Conservation (phyloP, 371 early-diverging fungal genomes). For the Lichtheimia corymbifera region DNA sequence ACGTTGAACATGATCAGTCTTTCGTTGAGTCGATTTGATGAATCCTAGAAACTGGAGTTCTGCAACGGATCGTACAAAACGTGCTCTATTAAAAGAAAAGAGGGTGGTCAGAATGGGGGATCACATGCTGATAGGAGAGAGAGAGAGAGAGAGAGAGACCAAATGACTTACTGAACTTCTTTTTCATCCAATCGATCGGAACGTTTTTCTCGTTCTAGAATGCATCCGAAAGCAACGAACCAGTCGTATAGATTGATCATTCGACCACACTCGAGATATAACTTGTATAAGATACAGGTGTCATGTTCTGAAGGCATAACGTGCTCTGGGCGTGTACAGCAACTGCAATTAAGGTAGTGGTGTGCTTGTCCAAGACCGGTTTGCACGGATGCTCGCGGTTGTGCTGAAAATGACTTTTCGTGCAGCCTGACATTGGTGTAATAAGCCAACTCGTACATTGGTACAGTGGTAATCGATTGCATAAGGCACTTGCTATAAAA, state of each 20-base stretch:
- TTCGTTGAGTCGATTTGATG: constrained; percentile 83
- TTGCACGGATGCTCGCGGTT: constrained; percentile 82
- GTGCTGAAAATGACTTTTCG: constrained; percentile 80
- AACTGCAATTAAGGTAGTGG: constrained; percentile 76
- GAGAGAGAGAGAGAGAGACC: too few species aligned
- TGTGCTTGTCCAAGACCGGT: constrained; percentile 77
- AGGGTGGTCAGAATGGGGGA: background rate
- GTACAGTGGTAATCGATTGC: constrained; percentile 53
- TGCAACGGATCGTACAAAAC: constrained; percentile 83
- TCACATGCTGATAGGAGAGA: background rate
- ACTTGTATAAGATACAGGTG: constrained; percentile 80
- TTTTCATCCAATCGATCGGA: constrained; percentile 34
- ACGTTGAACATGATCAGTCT: constrained; percentile 90
- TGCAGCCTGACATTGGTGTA: constrained; percentile 69
- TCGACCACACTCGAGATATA: constrained; percentile 90
- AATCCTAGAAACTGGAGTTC: constrained; percentile 90
- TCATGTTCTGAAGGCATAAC: constrained; percentile 76
- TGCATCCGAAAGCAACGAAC: constrained; percentile 79
- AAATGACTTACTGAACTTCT: constrained; percentile 46
- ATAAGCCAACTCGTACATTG: constrained; percentile 77
- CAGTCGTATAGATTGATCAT: constrained; percentile 93
- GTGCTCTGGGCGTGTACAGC: constrained; percentile 52
- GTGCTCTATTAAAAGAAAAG: constrained; percentile 51
- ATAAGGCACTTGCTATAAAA: constrained; percentile 21
- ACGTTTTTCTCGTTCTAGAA: constrained; percentile 58